These are phyloP conservation scores for Kodamaea kaohsiungensis DNA, from an alignment of 805 yeast species.

Conservation along the genomic window DNA sequence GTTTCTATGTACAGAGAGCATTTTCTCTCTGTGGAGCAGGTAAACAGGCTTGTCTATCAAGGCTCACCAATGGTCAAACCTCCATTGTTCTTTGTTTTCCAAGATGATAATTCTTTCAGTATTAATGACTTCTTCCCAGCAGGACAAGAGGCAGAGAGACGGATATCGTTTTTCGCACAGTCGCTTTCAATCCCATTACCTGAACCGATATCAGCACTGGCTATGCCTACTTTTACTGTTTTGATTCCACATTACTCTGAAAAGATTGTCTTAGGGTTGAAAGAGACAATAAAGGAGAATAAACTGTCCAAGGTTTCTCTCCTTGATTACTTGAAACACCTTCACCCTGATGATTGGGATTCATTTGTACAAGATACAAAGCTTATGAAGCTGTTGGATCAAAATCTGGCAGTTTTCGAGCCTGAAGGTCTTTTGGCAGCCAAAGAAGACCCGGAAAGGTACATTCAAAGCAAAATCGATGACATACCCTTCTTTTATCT, in stretches of 20 bases:
- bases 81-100: constrained; percentile 50
- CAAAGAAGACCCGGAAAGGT: constrained; percentile 3
- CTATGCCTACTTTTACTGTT: constrained; percentile 54
- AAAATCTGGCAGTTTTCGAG: not conserved
- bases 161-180: constrained; percentile 56
- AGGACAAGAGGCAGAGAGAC: constrained; percentile 51
- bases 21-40: constrained; percentile 41
- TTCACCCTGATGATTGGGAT: constrained; percentile 78
- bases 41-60: constrained; percentile 31
- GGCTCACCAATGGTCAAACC: constrained; percentile 18
- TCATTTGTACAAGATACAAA: constrained; percentile 78
- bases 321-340: constrained; percentile 74
- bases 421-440: not conserved
- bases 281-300: constrained; percentile 49
- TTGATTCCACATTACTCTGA: constrained; percentile 55
- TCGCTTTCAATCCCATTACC: constrained; percentile 50
- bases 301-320: constrained; percentile 52
- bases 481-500: constrained; percentile 71
- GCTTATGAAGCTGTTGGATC: constrained; percentile 23
- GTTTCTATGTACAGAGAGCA: constrained; percentile 36
- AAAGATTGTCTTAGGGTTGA: constrained; percentile 44
- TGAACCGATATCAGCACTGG: constrained; percentile 47
- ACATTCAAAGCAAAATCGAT: constrained; percentile 21
- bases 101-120: constrained; percentile 44
- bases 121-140: constrained; percentile 41